Evolutionary conservation across 169 alveolate genomes (phyloP).

Genomic region (Cryptosporidium bovis): DNA sequence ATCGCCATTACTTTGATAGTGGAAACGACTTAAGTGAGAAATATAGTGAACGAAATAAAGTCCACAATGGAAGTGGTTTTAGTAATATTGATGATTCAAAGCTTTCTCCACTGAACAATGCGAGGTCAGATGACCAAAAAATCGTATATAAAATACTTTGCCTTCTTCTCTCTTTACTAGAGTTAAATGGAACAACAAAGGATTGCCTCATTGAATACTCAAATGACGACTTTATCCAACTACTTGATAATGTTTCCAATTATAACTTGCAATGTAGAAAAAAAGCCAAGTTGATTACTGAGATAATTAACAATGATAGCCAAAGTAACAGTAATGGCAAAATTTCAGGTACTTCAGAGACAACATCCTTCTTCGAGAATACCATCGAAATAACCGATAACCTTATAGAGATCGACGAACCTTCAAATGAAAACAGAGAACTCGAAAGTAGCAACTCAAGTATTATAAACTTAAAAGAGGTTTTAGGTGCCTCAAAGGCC

Average conservation of each 20-base stretch:
- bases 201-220: constrained; percentile 6
- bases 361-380: not conserved
- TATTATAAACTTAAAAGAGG: no score
- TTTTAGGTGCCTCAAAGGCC: no score
- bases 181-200: constrained; percentile 28
- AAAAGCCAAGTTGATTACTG: constrained; percentile 23
- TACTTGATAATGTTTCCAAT: constrained; percentile 11
- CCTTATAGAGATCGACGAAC: not conserved
- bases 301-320: not conserved
- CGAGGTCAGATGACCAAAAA: not conserved
- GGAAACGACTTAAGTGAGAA: not conserved
- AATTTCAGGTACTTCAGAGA: no score
- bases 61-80: not conserved
- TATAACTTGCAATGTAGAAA: constrained; percentile 6
- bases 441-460: no score
- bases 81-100: no score
- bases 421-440: no score
- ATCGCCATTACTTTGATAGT: no score
- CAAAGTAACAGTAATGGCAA: not conserved
- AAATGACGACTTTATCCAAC: not conserved
- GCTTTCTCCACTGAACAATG: not conserved
- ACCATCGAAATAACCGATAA: not conserved
- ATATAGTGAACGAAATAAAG: not conserved
- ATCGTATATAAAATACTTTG: constrained; percentile 42
- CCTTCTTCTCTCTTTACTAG: constrained; percentile 35